Percentiles rank a stretch among this genome's conserved stretches.
Conservation (phyloP, 129 eudicot species). For the Tanacetum coccineum region DNA sequence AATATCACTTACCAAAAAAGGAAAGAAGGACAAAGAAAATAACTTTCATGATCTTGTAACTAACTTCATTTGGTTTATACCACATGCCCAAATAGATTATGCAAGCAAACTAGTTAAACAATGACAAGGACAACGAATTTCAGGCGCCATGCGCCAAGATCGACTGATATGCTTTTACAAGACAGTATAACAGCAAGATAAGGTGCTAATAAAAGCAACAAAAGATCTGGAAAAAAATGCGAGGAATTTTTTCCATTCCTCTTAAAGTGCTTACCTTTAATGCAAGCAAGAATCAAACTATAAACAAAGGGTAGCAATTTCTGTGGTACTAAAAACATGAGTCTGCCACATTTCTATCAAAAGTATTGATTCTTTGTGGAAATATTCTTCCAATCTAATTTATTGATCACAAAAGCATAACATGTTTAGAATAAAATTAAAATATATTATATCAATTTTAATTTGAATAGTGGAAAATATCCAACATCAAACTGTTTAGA, state of each 20-base stretch:
- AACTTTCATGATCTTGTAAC: slow-evolving; percentile 19
- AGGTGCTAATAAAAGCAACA: slow-evolving; percentile 30
- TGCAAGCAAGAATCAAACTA: slow-evolving; percentile 32
- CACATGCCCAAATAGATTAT: neutral
- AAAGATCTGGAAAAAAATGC: slow-evolving; percentile 19
- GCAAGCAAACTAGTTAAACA: neutral
- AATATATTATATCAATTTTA: slow-evolving; percentile 5
- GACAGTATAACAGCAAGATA: slow-evolving; percentile 31
- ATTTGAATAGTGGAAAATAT: slow-evolving; percentile 9
- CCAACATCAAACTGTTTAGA: slow-evolving; percentile 22
- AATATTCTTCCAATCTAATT: slow-evolving; percentile 32
- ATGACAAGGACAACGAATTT: neutral
- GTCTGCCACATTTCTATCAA: slow-evolving; percentile 37
- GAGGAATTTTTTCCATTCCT: slow-evolving; percentile 23
- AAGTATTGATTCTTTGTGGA: slow-evolving; percentile 38
- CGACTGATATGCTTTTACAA: slow-evolving; percentile 19
- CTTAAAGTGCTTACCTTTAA: slow-evolving; percentile 30
- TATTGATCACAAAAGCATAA: slow-evolving; percentile 27
- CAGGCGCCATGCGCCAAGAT: slow-evolving; percentile 6
- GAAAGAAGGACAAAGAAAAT: slow-evolving; percentile 21
- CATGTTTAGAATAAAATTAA: slow-evolving; percentile 11
- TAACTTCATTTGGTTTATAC: slow-evolving; percentile 13
- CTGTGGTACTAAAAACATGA: slow-evolving; percentile 36
- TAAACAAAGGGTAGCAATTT: slow-evolving; percentile 32
- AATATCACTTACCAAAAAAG: slow-evolving; percentile 26